phyloP scores from a whole-genome alignment of 2,329 filamentous ascomycete genomes.

The Alternaria triticimaculans region DNA sequence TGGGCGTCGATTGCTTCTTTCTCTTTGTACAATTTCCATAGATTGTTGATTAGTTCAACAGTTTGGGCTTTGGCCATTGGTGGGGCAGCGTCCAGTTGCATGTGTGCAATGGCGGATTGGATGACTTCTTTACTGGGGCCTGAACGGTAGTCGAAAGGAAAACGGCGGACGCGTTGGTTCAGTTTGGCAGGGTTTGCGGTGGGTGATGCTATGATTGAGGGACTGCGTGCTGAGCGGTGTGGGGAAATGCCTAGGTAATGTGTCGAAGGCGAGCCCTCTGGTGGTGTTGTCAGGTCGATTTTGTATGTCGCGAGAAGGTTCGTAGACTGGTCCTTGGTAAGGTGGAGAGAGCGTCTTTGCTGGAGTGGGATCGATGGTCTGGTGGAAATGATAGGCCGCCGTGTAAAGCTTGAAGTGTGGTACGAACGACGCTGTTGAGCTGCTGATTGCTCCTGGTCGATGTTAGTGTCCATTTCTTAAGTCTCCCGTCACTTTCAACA shows the following conservation, averaged over 20 bases:
- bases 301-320: conserved; percentile 62
- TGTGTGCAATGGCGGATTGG: conserved; percentile 56
- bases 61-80: conserved; percentile 55
- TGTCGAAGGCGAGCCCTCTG: conserved; percentile 34
- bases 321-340: conserved; percentile 61
- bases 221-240: conserved; percentile 67
- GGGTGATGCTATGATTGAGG: conserved; percentile 69
- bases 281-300: conserved; percentile 55
- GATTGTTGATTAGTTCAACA: conserved; percentile 57
- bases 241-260: conserved; percentile 69
- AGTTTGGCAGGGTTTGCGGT: conserved; percentile 53
- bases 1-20: conserved; percentile 71
- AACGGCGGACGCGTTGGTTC: conserved; percentile 56
- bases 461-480: not conserved
- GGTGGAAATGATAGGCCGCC: conserved; percentile 17
- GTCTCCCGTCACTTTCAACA: conserved; percentile 6
- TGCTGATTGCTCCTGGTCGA: conserved; percentile 41
- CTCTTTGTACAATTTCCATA: conserved; percentile 66
- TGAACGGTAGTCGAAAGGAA: conserved; percentile 67
- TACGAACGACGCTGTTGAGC: conserved; percentile 58
- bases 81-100: conserved; percentile 60
- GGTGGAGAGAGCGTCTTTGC: conserved; percentile 62
- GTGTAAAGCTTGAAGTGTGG: conserved; percentile 44
- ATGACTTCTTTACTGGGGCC: conserved; percentile 51
- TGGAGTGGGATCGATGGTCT: conserved; percentile 1